Percentiles rank a stretch among this genome's conserved stretches.
Conservation (phyloP, 1,284 basidiomycete genomes). For the Leucoagaricus sp. region DNA sequence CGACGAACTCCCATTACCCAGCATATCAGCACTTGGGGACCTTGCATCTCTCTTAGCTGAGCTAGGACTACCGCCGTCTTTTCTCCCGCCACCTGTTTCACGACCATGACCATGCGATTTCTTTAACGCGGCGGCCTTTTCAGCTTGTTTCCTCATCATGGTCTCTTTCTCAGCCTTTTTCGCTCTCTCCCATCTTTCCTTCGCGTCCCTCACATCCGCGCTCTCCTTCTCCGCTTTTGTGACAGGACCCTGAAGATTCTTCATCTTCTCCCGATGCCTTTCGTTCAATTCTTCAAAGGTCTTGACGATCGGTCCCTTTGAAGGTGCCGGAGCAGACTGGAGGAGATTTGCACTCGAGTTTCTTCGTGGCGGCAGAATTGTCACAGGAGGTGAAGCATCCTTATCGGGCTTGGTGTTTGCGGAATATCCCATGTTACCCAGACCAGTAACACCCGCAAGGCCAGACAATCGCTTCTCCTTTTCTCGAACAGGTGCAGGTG, state of each 20-base stretch:
- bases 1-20: conserved; percentile 49
- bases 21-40: conserved; percentile 59
- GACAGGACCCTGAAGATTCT: conserved; percentile 70
- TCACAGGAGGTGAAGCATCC: conserved; percentile 37
- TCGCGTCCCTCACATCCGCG: conserved; percentile 67
- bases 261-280: conserved; percentile 79
- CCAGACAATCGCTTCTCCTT: conserved; percentile 33
- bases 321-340: conserved; percentile 46
- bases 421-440: conserved; percentile 12
- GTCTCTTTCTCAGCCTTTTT: conserved; percentile 69
- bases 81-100: not conserved
- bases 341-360: conserved; percentile 34
- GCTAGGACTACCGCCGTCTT: conserved; percentile 32
- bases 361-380: conserved; percentile 67
- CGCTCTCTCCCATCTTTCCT: conserved; percentile 75
- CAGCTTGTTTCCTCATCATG: conserved; percentile 68
- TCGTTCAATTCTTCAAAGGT: conserved; percentile 82
- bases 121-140: conserved; percentile 59
- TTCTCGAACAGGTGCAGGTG: too few species aligned
- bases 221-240: conserved; percentile 72
- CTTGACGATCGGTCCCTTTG: conserved; percentile 45
- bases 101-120: conserved; percentile 16
- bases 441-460: conserved; percentile 26
- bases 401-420: not conserved
- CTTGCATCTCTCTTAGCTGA: conserved; percentile 45